Evolutionary conservation across 164 flowering plant species (phyloP).

Genomic region (Cinnamomum micranthum): DNA sequence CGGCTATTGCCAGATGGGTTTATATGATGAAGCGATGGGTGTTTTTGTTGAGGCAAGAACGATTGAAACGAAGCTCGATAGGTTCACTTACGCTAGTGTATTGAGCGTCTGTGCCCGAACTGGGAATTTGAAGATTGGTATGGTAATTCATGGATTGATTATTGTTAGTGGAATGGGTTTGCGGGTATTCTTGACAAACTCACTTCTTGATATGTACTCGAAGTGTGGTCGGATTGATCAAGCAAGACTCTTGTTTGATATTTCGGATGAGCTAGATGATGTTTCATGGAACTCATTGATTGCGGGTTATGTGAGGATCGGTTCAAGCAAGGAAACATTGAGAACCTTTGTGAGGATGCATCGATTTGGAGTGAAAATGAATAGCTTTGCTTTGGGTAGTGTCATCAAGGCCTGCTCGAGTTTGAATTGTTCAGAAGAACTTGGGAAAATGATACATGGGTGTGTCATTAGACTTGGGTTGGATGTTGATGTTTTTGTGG

Average conservation of each 20-base stretch:
- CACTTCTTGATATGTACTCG: constrained; percentile 51
- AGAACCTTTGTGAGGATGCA: constrained; percentile 41
- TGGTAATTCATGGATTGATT: constrained; percentile 46
- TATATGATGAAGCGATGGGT: constrained; percentile 22
- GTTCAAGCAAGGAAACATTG: constrained; percentile 31
- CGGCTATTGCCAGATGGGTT: constrained; percentile 43
- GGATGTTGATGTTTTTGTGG: constrained; percentile 45
- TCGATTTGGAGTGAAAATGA: constrained; percentile 36
- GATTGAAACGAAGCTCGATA: constrained; percentile 26
- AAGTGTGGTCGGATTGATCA: constrained; percentile 42
- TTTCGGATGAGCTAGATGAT: constrained; percentile 36
- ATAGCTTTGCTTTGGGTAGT: constrained; percentile 44
- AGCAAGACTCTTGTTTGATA: constrained; percentile 43
- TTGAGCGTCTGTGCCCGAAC: constrained; percentile 35
- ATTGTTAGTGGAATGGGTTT: constrained; percentile 29
- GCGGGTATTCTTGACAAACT: constrained; percentile 34
- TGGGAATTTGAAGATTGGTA: constrained; percentile 34
- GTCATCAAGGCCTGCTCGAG: constrained; percentile 44
- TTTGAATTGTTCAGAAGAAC: constrained; percentile 14
- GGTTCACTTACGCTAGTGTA: constrained; percentile 39
- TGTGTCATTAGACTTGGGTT: constrained; percentile 35
- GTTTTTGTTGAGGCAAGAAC: constrained; percentile 33
- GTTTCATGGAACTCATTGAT: constrained; percentile 62
- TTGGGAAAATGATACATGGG: constrained; percentile 44
- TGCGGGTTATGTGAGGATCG: constrained; percentile 37